Conservation (phyloP, 768 basidiomycete species). For the Russula compacta region DNA sequence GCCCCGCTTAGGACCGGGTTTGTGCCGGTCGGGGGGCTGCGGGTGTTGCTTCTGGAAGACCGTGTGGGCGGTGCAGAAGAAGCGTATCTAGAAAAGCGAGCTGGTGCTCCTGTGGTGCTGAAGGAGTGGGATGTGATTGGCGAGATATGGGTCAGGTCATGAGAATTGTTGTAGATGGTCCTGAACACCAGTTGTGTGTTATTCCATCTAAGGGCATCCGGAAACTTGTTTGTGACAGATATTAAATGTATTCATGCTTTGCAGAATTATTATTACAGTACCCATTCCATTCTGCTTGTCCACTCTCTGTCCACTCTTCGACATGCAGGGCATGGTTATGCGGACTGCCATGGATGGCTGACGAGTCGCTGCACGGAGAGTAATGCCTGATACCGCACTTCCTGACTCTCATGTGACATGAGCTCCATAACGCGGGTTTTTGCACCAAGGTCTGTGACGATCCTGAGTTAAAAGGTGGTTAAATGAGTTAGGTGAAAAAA, state of each 20-base stretch:
- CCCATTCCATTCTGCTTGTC: not conserved
- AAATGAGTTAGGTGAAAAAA: not conserved
- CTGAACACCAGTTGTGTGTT: not conserved
- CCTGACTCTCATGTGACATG: conserved; percentile 80
- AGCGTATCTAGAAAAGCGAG: conserved; percentile 18
- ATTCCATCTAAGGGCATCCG: not conserved
- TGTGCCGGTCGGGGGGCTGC: conserved; percentile 55
- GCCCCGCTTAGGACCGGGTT: conserved; percentile 53
- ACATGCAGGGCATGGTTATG: conserved; percentile 24
- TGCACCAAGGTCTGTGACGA: conserved; percentile 75
- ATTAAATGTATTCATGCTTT: conserved; percentile 8
- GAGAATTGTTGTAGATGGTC: not conserved
- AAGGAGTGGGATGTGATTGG: conserved; percentile 66
- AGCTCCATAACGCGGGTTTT: conserved; percentile 87
- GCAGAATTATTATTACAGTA: conserved; percentile 3
- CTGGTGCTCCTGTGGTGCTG: conserved; percentile 33
- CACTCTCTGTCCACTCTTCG: too few species aligned
- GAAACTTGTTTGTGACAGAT: not conserved
- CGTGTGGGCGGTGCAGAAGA: conserved; percentile 31
- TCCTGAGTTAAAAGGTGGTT: conserved; percentile 33
- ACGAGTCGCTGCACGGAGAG: conserved; percentile 86
- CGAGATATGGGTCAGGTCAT: conserved; percentile 52
- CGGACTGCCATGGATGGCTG: conserved; percentile 75
- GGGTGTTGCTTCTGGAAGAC: conserved; percentile 59
- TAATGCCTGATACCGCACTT: conserved; percentile 89